Base-by-base conservation (phyloP, 2,329 filamentous ascomycete species). In the Ascochyta rabiei region DNA sequence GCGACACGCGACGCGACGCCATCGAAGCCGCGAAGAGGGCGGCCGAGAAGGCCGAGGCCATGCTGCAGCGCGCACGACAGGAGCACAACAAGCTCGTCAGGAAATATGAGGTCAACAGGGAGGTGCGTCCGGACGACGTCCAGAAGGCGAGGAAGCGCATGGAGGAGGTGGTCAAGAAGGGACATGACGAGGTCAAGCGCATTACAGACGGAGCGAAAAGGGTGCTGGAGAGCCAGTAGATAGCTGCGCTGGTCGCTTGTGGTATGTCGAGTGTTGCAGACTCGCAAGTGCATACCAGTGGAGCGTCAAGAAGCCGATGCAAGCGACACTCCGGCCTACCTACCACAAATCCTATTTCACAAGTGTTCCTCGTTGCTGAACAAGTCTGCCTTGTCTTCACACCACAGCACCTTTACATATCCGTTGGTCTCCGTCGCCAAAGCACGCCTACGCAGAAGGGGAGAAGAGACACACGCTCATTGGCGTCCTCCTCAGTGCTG, bases 121-220 rank as follows among this genome's bases (percentile, higher is more conserved):
- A 62, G 6, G 79, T 77, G 30, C 61, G 78, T 41, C 79, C 79
- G 46, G 80, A 82, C 62, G 79, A 82, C 63, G 50, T 81, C 53
- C 78, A 80, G 57, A 81, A 81, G 66, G 80, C 79, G 13, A 72
- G 73, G 28, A 75, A 75, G 62, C 56, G 68, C 61, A 82, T 82
- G 80, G 80, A 82, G 60, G 80, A 81, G 47, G 75, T 80, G 33
- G 78, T 80, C 2, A 79, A 81, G 71, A 80, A 77, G 66, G 78
- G 77, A 3, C 72, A 72, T 28, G 71, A 66, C 0, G 79, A 82
- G 68, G 73, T 82, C 19, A 82, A 81, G 75, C 76, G 76, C 67
- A 77, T 81, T 55, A 72, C 76, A 4, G 79, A 82, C 44, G 75
- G 73, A 0, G 79, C 79, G 21, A 81, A 77, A 71, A 79, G 75